Percentiles rank a stretch among this genome's conserved stretches.
phyloP scores from a whole-genome alignment of 2,329 filamentous ascomycete genomes.

The Ophiognomonia clavigignenti-juglandacearum region DNA sequence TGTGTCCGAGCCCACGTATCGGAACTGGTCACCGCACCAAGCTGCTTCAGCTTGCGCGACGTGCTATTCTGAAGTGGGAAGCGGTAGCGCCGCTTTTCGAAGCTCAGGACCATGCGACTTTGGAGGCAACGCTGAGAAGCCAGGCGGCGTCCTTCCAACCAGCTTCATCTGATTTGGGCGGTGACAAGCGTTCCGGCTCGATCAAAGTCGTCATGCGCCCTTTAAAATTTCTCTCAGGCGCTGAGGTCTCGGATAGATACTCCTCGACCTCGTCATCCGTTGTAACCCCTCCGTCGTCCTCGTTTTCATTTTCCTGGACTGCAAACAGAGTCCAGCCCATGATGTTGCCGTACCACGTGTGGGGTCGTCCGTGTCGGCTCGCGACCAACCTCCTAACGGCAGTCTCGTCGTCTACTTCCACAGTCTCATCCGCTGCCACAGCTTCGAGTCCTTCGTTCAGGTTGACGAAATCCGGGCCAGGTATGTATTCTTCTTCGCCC shows the following conservation, averaged over 20 bases:
- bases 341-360: conserved; percentile 55
- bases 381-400: conserved; percentile 53
- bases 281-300: conserved; percentile 25
- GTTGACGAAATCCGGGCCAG: conserved; percentile 59
- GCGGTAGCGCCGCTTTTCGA: too few species aligned
- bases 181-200: conserved; percentile 37
- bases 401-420: conserved; percentile 52
- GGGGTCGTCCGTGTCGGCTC: conserved; percentile 42
- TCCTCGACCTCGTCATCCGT: conserved; percentile 15
- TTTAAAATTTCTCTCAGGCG: conserved; percentile 29
- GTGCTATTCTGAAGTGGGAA: too few species aligned
- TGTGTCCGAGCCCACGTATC: too few species aligned
- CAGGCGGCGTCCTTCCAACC: conserved; percentile 65
- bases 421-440: conserved; percentile 41
- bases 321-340: conserved; percentile 59
- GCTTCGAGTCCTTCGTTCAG: conserved; percentile 55
- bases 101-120: conserved; percentile 33
- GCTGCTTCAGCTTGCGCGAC: too few species aligned
- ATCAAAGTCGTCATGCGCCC: conserved; percentile 32
- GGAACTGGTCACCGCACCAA: too few species aligned
- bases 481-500: conserved; percentile 28
- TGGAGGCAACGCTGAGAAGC: conserved; percentile 60
- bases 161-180: conserved; percentile 49
- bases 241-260: conserved; percentile 5
- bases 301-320: conserved; percentile 56